These are phyloP conservation scores for Backusella tarrabulga DNA, from an alignment of 192 early-diverging fungal genomes.

Conservation along the genomic window DNA sequence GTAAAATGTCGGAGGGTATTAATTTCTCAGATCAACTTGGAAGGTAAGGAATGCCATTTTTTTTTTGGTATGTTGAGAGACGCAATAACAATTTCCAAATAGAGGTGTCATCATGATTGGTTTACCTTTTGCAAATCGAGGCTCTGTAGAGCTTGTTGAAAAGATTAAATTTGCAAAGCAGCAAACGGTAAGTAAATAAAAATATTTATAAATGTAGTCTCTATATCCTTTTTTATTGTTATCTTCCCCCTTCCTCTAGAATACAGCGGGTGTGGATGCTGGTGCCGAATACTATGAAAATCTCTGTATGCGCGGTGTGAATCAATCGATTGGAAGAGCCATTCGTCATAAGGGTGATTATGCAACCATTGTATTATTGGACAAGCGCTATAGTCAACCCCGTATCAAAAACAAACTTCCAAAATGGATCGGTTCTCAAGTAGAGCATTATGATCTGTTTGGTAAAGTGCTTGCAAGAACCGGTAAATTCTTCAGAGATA, in stretches of 20 bases:
- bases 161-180: constrained; percentile 60
- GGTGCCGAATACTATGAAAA: constrained; percentile 83
- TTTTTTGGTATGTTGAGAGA: not conserved
- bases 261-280: constrained; percentile 30
- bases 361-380: constrained; percentile 81
- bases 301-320: constrained; percentile 90
- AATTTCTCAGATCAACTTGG: constrained; percentile 88
- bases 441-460: constrained; percentile 48
- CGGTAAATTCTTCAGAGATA: constrained; percentile 48
- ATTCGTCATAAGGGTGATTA: constrained; percentile 90
- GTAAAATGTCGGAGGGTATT: constrained; percentile 92
- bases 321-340: constrained; percentile 88
- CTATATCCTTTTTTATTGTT: not conserved
- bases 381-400: constrained; percentile 56
- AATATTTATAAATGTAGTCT: too few relatives aligned
- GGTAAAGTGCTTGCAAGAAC: constrained; percentile 41
- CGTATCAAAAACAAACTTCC: constrained; percentile 68
- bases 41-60: constrained; percentile 20
- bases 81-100: not conserved
- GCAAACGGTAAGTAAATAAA: constrained; percentile 17
- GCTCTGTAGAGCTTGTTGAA: constrained; percentile 73
- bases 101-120: constrained; percentile 88
- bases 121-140: constrained; percentile 81
- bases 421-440: constrained; percentile 66
- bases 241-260: not conserved